A percentile compares a stretch with the other conserved stretches of the same genome.
Conservation (phyloP, 306 rosid genomes). For the Alnus glutinosa region DNA sequence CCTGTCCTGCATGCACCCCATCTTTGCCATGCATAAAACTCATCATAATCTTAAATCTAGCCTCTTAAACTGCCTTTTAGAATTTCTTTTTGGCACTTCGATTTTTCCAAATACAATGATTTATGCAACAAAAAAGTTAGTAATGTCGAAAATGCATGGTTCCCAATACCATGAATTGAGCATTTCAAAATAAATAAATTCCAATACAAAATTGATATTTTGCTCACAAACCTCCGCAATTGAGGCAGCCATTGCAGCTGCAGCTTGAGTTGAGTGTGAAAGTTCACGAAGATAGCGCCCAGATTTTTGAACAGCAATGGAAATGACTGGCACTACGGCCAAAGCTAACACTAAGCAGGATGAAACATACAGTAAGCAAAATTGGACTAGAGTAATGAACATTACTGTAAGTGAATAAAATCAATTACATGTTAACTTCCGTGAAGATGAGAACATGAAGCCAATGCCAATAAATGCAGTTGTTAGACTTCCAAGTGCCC, state of each 20-base stretch:
- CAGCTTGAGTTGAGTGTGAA: conserved; percentile 52
- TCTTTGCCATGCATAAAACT: neutral
- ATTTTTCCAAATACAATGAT: neutral
- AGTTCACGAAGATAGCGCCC: conserved; percentile 54
- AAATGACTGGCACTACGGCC: conserved; percentile 45
- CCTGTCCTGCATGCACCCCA: neutral
- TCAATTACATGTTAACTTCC: conserved; percentile 46
- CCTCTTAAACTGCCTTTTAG: neutral
- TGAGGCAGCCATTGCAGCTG: conserved; percentile 51
- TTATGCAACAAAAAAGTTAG: neutral
- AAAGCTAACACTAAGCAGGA: conserved; percentile 39
- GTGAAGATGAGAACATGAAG: conserved; percentile 48
- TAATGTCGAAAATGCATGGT: neutral
- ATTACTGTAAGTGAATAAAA: conserved; percentile 12
- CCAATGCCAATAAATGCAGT: conserved; percentile 46
- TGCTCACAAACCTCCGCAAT: conserved; percentile 48
- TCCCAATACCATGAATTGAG: neutral
- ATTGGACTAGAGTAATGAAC: neutral
- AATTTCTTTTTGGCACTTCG: neutral
- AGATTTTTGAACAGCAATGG: conserved; percentile 45
- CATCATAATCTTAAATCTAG: neutral
- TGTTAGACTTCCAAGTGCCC: conserved; percentile 44
- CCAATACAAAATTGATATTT: neutral
- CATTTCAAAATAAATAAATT: neutral
- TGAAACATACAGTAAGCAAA: neutral